Base-by-base conservation (phyloP, 2,329 filamentous ascomycete genomes). In the Verticillium dahliae region DNA sequence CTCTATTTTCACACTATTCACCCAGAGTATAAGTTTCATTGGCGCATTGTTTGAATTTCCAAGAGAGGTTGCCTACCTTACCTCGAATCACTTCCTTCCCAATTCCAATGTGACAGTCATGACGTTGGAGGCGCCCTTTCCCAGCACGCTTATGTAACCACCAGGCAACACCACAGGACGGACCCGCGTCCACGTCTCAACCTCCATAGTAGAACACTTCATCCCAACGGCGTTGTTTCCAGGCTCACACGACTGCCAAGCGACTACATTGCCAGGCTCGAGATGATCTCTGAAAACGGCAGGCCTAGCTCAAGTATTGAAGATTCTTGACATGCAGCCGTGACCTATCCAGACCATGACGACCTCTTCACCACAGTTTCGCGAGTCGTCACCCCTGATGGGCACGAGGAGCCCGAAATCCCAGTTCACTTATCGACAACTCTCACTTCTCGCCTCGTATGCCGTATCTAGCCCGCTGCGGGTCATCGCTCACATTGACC, bases 401-500 rank as follows among this genome's bases (percentile, higher is more conserved):
- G 63, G 60, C 14, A 56, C 38, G 22, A 50, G 33, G 38, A 62
- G 59, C 27, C 60, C 39, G 38, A 66, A 65, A 56, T 97, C 93
- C 15, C 84, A 82, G 62, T 98, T 95, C 76, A 97, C 92, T 2
- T 92, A 90, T 73, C 90, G 90, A 63, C 88, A 98, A 60, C 82
- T 98, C 15, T 81, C 85, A 38, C 88, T 93, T 66, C 84, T 98
- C 62, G 85, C 88, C 6, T 82, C 87, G 10, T 92, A 84, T 67
- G 87, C 85, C 38, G 81, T 88, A 0, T 85, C 86, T 9, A 92
- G 86, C 58, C 94, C 94, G 1, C 81, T 99, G 39, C 88, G 95
- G 56, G 90, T 96, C 34, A 86, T 97, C 67, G 91, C 92, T 6
- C 93, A 97, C 73, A 87, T 98, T 65, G 95, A 99, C 70, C 87